Evolutionary conservation across 371 early-diverging fungal genomes (phyloP).

Genomic region (Mucor velutinosus): DNA sequence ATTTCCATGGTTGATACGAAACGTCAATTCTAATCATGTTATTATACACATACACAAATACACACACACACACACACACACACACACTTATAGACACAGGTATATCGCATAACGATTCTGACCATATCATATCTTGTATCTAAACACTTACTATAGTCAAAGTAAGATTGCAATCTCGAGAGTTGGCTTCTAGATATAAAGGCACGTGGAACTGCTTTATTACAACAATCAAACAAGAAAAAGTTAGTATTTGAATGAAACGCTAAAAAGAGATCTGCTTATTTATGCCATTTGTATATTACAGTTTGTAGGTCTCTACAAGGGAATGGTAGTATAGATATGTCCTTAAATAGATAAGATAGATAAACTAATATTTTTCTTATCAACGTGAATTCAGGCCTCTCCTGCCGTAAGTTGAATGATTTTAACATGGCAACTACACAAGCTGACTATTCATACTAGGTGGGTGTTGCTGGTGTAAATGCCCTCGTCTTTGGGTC

Average conservation of each 20-base stretch:
- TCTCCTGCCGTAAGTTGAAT: constrained; percentile 53
- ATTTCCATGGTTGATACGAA: not conserved
- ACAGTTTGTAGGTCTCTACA: constrained; percentile 63
- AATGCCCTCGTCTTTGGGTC: constrained; percentile 74
- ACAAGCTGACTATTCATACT: not conserved
- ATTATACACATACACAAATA: not conserved
- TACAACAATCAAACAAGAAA: constrained; percentile 62
- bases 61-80: not conserved
- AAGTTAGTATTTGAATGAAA: constrained; percentile 35
- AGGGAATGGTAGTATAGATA: constrained; percentile 61
- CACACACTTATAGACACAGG: constrained; percentile 35
- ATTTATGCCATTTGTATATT: not conserved
- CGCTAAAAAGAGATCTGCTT: not conserved
- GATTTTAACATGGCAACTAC: not conserved
- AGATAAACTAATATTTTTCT: not conserved
- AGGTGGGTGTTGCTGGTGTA: constrained; percentile 68
- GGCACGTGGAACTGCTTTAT: constrained; percentile 67
- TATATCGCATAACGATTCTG: constrained; percentile 2
- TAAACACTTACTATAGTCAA: constrained; percentile 40
- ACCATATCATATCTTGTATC: not conserved
- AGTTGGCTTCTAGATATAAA: constrained; percentile 54
- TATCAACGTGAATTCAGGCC: constrained; percentile 29
- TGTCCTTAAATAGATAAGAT: not conserved
- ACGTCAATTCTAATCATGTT: constrained; percentile 5
- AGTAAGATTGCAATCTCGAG: constrained; percentile 61